Evolutionary conservation across 1,284 basidiomycete genomes (phyloP), one percentile per base, ranked within the genome.

Genomic region (Ustilago vetiveriae): DNA sequence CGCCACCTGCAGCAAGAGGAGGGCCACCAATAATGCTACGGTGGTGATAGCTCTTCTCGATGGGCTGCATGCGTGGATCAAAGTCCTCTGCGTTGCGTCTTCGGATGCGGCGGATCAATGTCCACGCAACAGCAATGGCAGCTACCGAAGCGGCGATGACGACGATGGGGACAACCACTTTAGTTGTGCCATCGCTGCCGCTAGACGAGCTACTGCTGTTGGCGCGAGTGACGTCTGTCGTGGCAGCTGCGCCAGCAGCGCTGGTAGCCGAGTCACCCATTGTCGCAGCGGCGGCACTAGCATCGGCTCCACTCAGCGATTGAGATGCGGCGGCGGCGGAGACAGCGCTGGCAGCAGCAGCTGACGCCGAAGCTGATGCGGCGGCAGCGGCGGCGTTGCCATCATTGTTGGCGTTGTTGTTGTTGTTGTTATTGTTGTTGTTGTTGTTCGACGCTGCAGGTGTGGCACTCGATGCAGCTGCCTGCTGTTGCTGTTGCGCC

Each of bases 151-250:
- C 53, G n/a, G 54, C 54, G 14, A 73, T 54, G 6, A 72, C 58
- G 6, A 69, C 66, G 29, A 73, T 73, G 6, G 70, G 70, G 3
- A 73, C 62, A 6, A 70, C 70, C 6, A 73, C 58, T 19, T 73
- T 73, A 49, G 54, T 62, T 16, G 44, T 65, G 23, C 62, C 62
- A 36, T 58, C 62, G 36, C 45, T 58, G 30, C 47, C 33, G 27
- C 22, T 47, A 10, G 42, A 39, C 7, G 49, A 51, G 27, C 23
- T 42, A 46, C 29, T 47, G 41, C 36, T 59, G 64, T 59, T 55
- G 67, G 52, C 52, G 16, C 48, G 43, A 46, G 47, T 54, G 29
- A 21, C 55, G 17, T 55, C 55, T 6, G 63, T 55, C n/a, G 55
- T 43, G 5, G 55, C 35, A 22, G 51, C 39, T 6, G 63, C 35